A percentile compares a stretch with the other conserved stretches of the same genome.
These are phyloP conservation scores for Naganishia kalamii DNA, from an alignment of 768 basidiomycete genomes.

Conservation along the genomic window DNA sequence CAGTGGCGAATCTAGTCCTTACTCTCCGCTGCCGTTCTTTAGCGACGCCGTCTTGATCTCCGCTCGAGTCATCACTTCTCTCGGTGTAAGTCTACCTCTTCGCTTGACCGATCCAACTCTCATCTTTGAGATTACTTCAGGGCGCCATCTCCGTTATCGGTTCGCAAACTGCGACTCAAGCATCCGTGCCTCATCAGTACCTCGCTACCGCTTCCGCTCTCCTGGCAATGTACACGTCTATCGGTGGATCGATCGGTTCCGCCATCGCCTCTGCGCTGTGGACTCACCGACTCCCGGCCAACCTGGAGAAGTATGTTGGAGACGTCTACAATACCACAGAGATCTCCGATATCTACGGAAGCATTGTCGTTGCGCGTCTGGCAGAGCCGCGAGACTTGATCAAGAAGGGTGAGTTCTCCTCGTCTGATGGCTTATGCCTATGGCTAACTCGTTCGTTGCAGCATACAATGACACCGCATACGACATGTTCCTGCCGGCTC, in stretches of 20 bases:
- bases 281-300: conserved; percentile 28
- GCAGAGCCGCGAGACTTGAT: conserved; percentile 37
- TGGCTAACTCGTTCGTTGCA: background rate
- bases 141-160: conserved; percentile 42
- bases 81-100: conserved; percentile 29
- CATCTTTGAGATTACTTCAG: background rate
- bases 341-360: conserved; percentile 36
- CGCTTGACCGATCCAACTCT: background rate
- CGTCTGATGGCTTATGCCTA: conserved; percentile 18
- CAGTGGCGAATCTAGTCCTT: too few species aligned
- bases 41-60: conserved; percentile 37
- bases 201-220: conserved; percentile 47
- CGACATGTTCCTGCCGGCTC: conserved; percentile 36
- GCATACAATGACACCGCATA: conserved; percentile 34
- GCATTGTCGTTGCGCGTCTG: conserved; percentile 32
- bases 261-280: conserved; percentile 45
- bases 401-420: conserved; percentile 28
- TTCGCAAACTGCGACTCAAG: conserved; percentile 45
- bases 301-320: conserved; percentile 36
- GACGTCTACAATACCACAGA: conserved; percentile 33
- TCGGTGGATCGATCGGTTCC: conserved; percentile 45
- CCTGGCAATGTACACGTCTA: conserved; percentile 46
- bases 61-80: conserved; percentile 35
- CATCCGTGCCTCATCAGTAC: conserved; percentile 47
- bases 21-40: background rate